Conservation (phyloP, 2,329 filamentous ascomycete genomes). For the Nemania diffusa region DNA sequence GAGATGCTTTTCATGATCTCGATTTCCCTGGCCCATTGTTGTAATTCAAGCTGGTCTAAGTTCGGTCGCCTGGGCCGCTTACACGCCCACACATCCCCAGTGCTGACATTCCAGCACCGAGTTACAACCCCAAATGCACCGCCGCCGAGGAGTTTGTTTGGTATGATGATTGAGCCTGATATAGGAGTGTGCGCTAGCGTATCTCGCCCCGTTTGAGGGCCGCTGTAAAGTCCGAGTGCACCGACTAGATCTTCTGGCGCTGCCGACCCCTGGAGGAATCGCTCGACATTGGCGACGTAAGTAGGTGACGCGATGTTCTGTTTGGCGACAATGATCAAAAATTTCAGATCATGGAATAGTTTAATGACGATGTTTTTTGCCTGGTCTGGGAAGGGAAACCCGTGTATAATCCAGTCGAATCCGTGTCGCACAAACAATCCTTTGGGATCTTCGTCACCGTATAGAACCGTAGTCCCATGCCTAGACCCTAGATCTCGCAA, state of each 20-base stretch:
- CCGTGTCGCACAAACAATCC: not conserved
- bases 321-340: not conserved
- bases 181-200: not conserved
- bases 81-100: conserved; percentile 6
- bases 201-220: not conserved
- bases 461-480: not conserved
- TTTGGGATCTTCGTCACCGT: not conserved
- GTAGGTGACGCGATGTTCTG: not conserved
- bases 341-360: not conserved
- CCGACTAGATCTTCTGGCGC: not conserved
- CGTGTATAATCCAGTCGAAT: conserved; percentile 12
- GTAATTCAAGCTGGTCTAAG: not conserved
- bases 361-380: not conserved
- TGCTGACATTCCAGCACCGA: conserved; percentile 14
- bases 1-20: not conserved
- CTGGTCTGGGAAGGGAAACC: not conserved
- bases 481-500: conserved; percentile 10
- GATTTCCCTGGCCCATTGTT: not conserved
- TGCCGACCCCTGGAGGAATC: not conserved
- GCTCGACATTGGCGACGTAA: conserved; percentile 1
- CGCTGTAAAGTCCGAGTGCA: not conserved
- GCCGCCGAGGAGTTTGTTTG: not conserved
- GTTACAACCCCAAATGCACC: conserved; percentile 1
- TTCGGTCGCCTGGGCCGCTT: not conserved
- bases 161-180: not conserved